A percentile compares a stretch with the other conserved stretches of the same genome.
Conservation (phyloP, 768 basidiomycete genomes). For the Leccinum subtestaceum region DNA sequence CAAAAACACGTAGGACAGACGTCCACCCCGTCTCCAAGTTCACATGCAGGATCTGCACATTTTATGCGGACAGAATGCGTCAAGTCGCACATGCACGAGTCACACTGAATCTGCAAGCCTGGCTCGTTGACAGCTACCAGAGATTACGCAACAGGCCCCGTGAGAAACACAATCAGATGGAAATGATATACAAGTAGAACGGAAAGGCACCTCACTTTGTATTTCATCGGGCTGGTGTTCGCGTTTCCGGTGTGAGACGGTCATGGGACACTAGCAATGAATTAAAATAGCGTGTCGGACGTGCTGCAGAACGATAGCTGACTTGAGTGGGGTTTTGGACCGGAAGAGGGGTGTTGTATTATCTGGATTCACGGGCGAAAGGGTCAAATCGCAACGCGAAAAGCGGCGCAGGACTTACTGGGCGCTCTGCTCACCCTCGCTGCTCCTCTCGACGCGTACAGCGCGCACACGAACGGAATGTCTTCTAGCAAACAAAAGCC, state of each 20-base stretch:
- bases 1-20: conserved; percentile 93
- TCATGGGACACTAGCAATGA: conserved; percentile 39
- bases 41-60: conserved; percentile 82
- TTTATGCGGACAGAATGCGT: conserved; percentile 97
- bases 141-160: conserved; percentile 28
- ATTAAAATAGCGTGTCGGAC: not conserved
- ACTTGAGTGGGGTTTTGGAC: not conserved
- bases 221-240: conserved; percentile 64
- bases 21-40: conserved; percentile 79
- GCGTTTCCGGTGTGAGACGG: conserved; percentile 64
- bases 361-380: not conserved
- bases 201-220: conserved; percentile 44
- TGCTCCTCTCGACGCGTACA: not conserved
- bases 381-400: not conserved
- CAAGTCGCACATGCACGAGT: conserved; percentile 80
- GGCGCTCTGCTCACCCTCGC: not conserved
- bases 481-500: not conserved
- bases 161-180: conserved; percentile 24
- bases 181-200: not conserved
- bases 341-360: not conserved
- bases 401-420: conserved; percentile 1
- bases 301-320: not conserved
- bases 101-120: conserved; percentile 81
- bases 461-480: not conserved
- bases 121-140: conserved; percentile 71